Percentiles rank a stretch among this genome's conserved stretches.
Evolutionary conservation across 108 stramenopile species (phyloP).

Genomic region (Poteriospumella lacustris): DNA sequence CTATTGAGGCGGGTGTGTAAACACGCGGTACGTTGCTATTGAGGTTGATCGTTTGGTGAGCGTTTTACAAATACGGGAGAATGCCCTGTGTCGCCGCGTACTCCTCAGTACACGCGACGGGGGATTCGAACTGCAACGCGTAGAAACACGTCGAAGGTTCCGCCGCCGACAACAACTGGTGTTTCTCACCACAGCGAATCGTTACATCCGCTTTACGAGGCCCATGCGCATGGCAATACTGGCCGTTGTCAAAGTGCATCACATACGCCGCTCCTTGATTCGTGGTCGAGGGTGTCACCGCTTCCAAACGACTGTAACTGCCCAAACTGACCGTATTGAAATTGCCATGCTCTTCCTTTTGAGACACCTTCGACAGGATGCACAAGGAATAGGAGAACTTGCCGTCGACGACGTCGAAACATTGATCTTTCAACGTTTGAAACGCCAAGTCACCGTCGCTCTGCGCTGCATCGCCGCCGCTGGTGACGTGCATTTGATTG

Average conservation of each 20-base stretch:
- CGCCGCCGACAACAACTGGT: neutral
- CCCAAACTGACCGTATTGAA: neutral
- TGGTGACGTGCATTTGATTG: no score
- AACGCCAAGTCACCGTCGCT: neutral
- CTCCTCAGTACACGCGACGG: slow-evolving; percentile 13
- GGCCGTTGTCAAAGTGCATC: slow-evolving; percentile 20
- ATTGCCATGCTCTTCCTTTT: slow-evolving; percentile 14
- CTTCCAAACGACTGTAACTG: neutral
- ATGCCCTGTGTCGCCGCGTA: neutral
- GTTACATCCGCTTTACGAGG: neutral
- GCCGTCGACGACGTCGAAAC: slow-evolving; percentile 19
- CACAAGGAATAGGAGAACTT: slow-evolving; percentile 12
- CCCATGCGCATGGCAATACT: slow-evolving; percentile 25
- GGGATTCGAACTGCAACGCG: neutral
- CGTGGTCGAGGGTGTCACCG: no score
- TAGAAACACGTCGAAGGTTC: slow-evolving; percentile 25
- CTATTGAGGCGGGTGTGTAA: no score
- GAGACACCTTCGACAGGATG: neutral
- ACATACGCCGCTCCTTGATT: neutral
- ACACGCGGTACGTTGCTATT: neutral
- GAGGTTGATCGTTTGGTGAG: neutral
- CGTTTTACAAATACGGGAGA: neutral
- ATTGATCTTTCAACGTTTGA: slow-evolving; percentile 13
- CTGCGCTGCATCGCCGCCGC: no score
- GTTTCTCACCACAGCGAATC: neutral